Base-by-base conservation (phyloP, 192 early-diverging fungal genomes). In the Gamsiella multidivaricata region DNA sequence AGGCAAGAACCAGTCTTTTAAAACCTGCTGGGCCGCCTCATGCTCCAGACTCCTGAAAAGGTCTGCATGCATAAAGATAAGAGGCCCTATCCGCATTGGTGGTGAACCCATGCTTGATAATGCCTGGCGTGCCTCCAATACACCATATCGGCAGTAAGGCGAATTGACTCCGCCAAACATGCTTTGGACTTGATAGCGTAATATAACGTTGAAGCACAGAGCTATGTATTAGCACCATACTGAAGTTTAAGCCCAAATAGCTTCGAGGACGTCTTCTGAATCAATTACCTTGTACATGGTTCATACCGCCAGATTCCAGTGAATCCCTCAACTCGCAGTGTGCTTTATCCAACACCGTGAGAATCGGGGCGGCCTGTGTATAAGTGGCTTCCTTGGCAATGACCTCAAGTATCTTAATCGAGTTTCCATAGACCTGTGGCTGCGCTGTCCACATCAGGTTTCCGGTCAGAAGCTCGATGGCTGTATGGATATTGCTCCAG, bases 391-490 rank as follows among this genome's bases (percentile, higher is more conserved):
- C 74, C 18, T 56, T 47, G 3, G 57, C 74, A 46, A 78, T 78
- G 11, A 61, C 58, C 18, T 63, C 41, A 7, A 78, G 54, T 20
- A 78, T 69, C 12, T 43, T 33, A 54, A 78, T 57, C 5, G 65
- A 68, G 8, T 32, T n/a, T 2, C 23, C 23, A 28, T 63, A 78
- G 26, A 78, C 74, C 8, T 61, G 15, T 7, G 29, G n/a, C 8
- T 65, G 74, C 0, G 74, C 45, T 25, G 65, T 34, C 65, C 65
- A 78, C 74, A 68, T 68, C 45, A 78, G 34, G 45, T 78, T 78
- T 5, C 65, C 60, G n/a, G 45, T 54, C 32, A 78, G 33, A 5
- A 78, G 11, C 5, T 56, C 18, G 31, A 78, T 69, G 17, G 53
- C 59, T 5, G 32, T 43, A n/a, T 57, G 34, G 55, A 78, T 78